Conservation (phyloP, 176 grass and related monocot genomes). For the Oryza glumipatula region DNA sequence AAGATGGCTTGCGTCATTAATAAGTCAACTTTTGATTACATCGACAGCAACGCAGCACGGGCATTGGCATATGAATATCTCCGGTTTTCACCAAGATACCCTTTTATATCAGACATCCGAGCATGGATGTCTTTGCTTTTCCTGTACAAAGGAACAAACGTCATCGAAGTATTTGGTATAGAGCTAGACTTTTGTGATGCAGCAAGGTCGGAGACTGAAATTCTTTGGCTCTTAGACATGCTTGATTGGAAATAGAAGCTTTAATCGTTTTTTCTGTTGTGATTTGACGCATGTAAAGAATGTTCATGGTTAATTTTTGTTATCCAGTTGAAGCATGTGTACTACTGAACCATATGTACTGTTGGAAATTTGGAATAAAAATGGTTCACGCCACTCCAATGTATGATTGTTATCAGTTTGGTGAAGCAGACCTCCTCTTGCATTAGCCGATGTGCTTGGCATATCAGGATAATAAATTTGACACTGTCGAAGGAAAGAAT, state of each 20-base stretch:
- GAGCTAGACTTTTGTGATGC: constrained; percentile 89
- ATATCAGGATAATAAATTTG: too few relatives aligned
- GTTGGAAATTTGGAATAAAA: background rate
- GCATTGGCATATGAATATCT: constrained; percentile 80
- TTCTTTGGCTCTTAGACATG: constrained; percentile 83
- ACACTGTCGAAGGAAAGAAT: too few relatives aligned
- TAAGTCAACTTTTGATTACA: constrained; percentile 73
- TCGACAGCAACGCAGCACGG: constrained; percentile 58
- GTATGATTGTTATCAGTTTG: too few relatives aligned
- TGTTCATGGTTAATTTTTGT: constrained; percentile 34
- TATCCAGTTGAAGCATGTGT: constrained; percentile 25
- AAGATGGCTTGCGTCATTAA: constrained; percentile 70
- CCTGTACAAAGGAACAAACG: constrained; percentile 42
- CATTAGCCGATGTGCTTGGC: too few relatives aligned
- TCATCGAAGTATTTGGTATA: constrained; percentile 71
- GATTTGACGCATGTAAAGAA: constrained; percentile 37
- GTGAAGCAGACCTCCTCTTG: too few relatives aligned
- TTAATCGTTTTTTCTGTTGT: background rate
- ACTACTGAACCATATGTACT: background rate
- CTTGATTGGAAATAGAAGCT: constrained; percentile 79
- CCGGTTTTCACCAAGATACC: constrained; percentile 68
- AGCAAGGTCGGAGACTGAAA: constrained; percentile 62
- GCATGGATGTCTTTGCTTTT: constrained; percentile 83
- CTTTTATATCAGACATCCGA: constrained; percentile 77
- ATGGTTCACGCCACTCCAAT: background rate